Percentiles rank a stretch among this genome's conserved stretches.
phyloP scores from a whole-genome alignment of 495 filamentous ascomycete species.

The Lentithecium fluviatile region DNA sequence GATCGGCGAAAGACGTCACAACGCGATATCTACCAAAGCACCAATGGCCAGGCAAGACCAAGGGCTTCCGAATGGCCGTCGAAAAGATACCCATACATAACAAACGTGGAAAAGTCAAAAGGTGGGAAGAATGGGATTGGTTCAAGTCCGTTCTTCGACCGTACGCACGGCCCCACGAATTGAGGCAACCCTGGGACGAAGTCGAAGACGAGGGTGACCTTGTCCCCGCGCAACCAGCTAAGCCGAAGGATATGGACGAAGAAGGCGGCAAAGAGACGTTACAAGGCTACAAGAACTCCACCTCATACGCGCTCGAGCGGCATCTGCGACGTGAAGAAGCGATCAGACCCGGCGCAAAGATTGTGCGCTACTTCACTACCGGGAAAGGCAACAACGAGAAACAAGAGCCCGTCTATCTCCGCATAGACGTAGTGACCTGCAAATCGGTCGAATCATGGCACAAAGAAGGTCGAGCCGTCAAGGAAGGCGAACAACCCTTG shows the following conservation, averaged over 20 bases:
- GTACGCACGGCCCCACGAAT: conserved; percentile 61
- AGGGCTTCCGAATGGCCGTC: conserved; percentile 72
- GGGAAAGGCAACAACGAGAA: conserved; percentile 64
- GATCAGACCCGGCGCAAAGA: conserved; percentile 62
- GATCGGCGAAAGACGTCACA: conserved; percentile 92
- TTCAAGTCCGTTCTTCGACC: conserved; percentile 73
- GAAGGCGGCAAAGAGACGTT: conserved; percentile 76
- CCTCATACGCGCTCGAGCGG: conserved; percentile 79
- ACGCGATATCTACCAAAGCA: conserved; percentile 84
- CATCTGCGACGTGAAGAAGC: conserved; percentile 94
- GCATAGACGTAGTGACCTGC: conserved; percentile 77
- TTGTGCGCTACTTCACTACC: conserved; percentile 71
- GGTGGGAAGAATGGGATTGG: conserved; percentile 77
- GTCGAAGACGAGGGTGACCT: conserved; percentile 75
- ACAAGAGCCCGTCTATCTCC: conserved; percentile 76
- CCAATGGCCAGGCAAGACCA: conserved; percentile 84
- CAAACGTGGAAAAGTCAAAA: conserved; percentile 65
- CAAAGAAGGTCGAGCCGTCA: conserved; percentile 83
- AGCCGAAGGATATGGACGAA: conserved; percentile 59
- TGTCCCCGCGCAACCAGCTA: conserved; percentile 62
- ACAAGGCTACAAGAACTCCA: conserved; percentile 80
- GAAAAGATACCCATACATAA: conserved; percentile 80
- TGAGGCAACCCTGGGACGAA: conserved; percentile 68
- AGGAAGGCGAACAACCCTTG: conserved; percentile 66
- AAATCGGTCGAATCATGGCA: conserved; percentile 97